Evolutionary conservation across 495 filamentous ascomycete species (phyloP).

Genomic region (Geopyxis carbonaria): DNA sequence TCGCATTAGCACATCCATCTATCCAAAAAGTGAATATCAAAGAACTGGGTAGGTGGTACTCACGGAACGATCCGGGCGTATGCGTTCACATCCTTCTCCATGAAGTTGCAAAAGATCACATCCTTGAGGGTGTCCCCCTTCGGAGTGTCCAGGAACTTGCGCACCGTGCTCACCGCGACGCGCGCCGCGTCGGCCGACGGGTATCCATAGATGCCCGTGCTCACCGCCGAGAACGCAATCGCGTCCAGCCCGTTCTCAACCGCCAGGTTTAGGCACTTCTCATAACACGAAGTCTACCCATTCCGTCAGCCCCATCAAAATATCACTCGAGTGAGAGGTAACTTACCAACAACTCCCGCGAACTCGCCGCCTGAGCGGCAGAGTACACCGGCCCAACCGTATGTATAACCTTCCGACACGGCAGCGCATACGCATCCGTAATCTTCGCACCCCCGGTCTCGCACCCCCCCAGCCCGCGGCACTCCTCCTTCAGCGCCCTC

Average conservation of each 20-base stretch:
- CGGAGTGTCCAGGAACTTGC: conserved; percentile 46
- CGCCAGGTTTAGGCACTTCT: conserved; percentile 53
- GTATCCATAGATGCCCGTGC: conserved; percentile 83
- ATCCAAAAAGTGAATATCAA: no score
- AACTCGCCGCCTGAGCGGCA: conserved; percentile 19
- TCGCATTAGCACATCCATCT: no score
- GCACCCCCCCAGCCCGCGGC: conserved; percentile 50
- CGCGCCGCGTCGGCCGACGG: conserved; percentile 53
- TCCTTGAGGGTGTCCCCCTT: conserved; percentile 44
- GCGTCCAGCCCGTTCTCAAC: conserved; percentile 44
- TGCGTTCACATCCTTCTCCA: conserved; percentile 53
- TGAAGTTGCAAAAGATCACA: conserved; percentile 69
- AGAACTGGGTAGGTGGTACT: no score
- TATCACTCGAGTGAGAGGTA: neutral
- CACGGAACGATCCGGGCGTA: conserved; percentile 59
- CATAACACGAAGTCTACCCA: conserved; percentile 52
- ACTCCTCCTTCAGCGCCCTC: conserved; percentile 41
- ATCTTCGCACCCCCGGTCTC: conserved; percentile 68
- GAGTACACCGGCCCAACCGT: conserved; percentile 77
- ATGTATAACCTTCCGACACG: conserved; percentile 66
- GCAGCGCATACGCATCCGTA: conserved; percentile 58
- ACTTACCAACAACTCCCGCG: conserved; percentile 9
- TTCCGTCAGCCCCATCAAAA: neutral
- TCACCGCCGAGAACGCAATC: conserved; percentile 69
- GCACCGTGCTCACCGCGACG: conserved; percentile 50